These are phyloP conservation scores for Sugiyamaella marilandica DNA, from an alignment of 805 yeast species.

Conservation along the genomic window DNA sequence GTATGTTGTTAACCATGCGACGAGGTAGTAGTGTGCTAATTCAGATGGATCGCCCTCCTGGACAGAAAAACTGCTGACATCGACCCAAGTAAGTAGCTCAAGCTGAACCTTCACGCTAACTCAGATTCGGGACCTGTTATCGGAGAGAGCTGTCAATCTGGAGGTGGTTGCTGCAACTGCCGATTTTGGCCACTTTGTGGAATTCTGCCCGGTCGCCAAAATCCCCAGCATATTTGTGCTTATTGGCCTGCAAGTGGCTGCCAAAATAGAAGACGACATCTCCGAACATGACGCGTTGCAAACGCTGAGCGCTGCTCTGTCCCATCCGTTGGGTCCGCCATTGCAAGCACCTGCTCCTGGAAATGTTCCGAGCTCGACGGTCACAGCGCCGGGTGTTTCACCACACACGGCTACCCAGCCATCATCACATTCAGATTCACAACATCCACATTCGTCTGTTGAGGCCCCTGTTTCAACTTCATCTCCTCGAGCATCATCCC, in stretches of 20 bases:
- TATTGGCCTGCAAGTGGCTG: slow-evolving; percentile 44
- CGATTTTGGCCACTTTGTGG: slow-evolving; percentile 47
- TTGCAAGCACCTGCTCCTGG: neutral
- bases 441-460: no score
- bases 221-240: slow-evolving; percentile 58
- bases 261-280: slow-evolving; percentile 37
- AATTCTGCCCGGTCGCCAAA: slow-evolving; percentile 47
- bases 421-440: slow-evolving; percentile 4
- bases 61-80: slow-evolving; percentile 2
- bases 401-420: neutral
- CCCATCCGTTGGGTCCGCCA: neutral
- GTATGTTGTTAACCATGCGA: neutral
- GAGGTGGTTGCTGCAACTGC: slow-evolving; percentile 38
- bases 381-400: no score
- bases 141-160: slow-evolving; percentile 36
- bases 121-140: neutral
- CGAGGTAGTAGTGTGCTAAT: neutral
- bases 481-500: neutral
- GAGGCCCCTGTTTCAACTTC: slow-evolving; percentile 9
- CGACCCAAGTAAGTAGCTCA: neutral
- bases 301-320: neutral
- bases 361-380: no score
- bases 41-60: slow-evolving; percentile 1
- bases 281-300: slow-evolving; percentile 19
- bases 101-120: neutral